phyloP scores from a whole-genome alignment of 1,284 basidiomycete genomes.

The Cutaneotrichosporon mucoides region DNA sequence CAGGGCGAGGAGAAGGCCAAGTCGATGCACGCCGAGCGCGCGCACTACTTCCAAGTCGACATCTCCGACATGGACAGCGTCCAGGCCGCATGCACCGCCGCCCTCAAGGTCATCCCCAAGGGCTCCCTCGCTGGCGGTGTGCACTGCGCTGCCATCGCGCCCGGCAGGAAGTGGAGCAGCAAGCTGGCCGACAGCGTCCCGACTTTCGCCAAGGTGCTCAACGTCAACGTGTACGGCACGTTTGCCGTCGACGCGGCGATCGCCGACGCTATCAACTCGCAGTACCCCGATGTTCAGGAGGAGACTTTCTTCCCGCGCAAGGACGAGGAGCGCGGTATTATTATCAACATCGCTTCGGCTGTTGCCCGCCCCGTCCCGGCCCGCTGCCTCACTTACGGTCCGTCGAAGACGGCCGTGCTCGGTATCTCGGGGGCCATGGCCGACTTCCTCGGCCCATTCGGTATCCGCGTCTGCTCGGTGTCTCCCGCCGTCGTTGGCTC shows the following conservation, averaged over 20 bases:
- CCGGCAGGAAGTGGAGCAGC: conserved; percentile 17
- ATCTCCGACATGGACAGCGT: conserved; percentile 18
- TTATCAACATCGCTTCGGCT: conserved; percentile 33
- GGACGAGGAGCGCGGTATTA: conserved; percentile 31
- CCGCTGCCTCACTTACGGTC: conserved; percentile 31
- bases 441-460: conserved; percentile 30
- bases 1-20: conserved; percentile 20
- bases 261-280: conserved; percentile 36
- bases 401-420: conserved; percentile 27
- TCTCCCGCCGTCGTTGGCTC: conserved; percentile 36
- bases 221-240: conserved; percentile 31
- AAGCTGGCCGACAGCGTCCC: conserved; percentile 15
- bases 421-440: conserved; percentile 23
- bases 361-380: conserved; percentile 29
- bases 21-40: conserved; percentile 19
- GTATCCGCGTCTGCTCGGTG: conserved; percentile 32
- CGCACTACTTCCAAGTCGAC: conserved; percentile 22
- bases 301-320: conserved; percentile 15
- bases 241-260: conserved; percentile 31
- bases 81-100: conserved; percentile 8
- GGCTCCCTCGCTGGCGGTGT: conserved; percentile 29
- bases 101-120: conserved; percentile 22
- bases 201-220: conserved; percentile 25
- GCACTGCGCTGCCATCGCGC: conserved; percentile 31
- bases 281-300: conserved; percentile 20